Evolutionary conservation across 1,139 yeast genomes (phyloP), one percentile per base, ranked within the genome.

Genomic region (Debaryomycetaceae sp.): DNA sequence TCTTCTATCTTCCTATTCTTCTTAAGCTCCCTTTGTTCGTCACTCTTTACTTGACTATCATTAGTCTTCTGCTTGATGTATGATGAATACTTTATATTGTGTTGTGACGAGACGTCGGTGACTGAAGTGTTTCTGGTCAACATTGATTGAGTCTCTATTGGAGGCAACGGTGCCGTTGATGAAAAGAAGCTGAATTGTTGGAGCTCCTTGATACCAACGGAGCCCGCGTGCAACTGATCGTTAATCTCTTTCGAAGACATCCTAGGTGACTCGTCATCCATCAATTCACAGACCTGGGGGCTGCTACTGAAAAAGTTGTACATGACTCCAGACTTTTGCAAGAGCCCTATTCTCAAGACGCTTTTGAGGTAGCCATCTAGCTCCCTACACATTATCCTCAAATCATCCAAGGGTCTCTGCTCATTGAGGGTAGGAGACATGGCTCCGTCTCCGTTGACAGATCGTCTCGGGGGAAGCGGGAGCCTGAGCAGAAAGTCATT

Each of bases 381-480:
- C 40, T 67, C 72, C 27, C 55, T 54, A 45, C 73, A 65, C 13
- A 75, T 52, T 6, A 51, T 47, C 34, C 54, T 51, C 27, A 62
- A 48, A 8, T 47, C 53, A 44, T 62, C 58, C 42, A 60, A 48
- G n/a, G 59, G 53, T 20, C 55, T 52, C 31, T 46, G 50, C 40
- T 58, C 58, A 33, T 47, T 47, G 39, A 46, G 38, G 45, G 43
- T 45, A 49, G 40, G 33, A 36, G 36, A 20, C 31, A 13, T 29
- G 13, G 23, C 39, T 36, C 41, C 36, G 34, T 9, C 40, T 34
- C 34, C 14, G 33, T n/a, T 37, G 39, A 11, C 11, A 4, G 31
- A 11, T 59, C 65, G 20, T 24, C 34, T 13, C n/a, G 68, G 58
- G 8, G 76, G 77, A 38, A 66, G 70, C 0, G 78, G 78, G 34